Conservation (phyloP, 805 yeast genomes). For the Ogataea naganishii region DNA sequence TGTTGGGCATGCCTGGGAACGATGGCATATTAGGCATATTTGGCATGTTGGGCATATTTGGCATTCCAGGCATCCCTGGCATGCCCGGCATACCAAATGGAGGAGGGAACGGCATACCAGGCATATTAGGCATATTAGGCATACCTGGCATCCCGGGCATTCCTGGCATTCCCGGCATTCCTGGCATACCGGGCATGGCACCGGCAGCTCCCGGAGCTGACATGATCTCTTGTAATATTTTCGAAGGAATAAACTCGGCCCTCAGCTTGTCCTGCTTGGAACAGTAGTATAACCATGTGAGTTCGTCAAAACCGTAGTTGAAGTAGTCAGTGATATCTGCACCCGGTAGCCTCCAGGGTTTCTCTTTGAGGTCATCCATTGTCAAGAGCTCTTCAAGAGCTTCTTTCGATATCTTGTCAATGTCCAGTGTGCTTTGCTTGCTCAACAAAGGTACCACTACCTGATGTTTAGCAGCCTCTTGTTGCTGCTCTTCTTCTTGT, state of each 20-base stretch:
- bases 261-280: constrained; percentile 76
- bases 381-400: constrained; percentile 34
- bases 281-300: constrained; percentile 92
- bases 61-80: constrained; percentile 21
- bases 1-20: constrained; percentile 11
- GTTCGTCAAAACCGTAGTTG: constrained; percentile 94
- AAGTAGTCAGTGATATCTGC: constrained; percentile 92
- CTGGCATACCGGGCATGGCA: constrained; percentile 16
- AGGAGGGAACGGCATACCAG: constrained; percentile 7
- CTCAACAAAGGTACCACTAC: too few relatives aligned
- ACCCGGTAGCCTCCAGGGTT: constrained; percentile 98
- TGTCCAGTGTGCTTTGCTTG: constrained; percentile 4
- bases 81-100: constrained; percentile 8
- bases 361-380: constrained; percentile 75
- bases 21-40: constrained; percentile 16
- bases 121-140: constrained; percentile 9
- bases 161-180: constrained; percentile 10
- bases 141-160: constrained; percentile 12
- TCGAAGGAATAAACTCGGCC: constrained; percentile 76
- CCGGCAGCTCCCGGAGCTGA: constrained; percentile 21
- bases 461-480: too few relatives aligned
- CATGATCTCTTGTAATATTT: constrained; percentile 59
- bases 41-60: constrained; percentile 22
- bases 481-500: too few relatives aligned
- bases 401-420: constrained; percentile 10